A percentile compares a stretch with the other conserved stretches of the same genome.
phyloP scores from a whole-genome alignment of 495 filamentous ascomycete genomes.

The Elaphomyces granulatus region DNA sequence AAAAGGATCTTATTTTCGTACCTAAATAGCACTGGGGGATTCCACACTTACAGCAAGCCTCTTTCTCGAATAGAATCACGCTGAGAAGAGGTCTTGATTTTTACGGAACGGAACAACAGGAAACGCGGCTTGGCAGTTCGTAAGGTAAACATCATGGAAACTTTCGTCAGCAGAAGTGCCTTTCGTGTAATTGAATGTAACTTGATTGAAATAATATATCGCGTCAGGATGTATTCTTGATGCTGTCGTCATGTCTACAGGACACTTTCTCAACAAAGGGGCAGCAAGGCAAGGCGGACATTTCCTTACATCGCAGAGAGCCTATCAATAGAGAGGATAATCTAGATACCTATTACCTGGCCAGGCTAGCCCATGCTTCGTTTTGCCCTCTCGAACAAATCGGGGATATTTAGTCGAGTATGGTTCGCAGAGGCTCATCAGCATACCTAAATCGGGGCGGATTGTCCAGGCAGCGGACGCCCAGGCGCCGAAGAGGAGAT shows the following conservation, averaged over 20 bases:
- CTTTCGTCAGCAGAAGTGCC: constrained; percentile 2
- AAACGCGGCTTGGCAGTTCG: background rate
- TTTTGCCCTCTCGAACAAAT: background rate
- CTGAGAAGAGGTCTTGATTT: too few species aligned
- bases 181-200: too few species aligned
- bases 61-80: constrained; percentile 2
- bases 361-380: background rate
- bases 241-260: too few species aligned
- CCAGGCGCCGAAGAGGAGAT: constrained; percentile 2
- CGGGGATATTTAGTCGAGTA: background rate
- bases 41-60: constrained; percentile 4
- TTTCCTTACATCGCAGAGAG: too few species aligned
- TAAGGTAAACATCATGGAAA: constrained; percentile 1
- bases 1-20: too few species aligned
- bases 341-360: constrained; percentile 4
- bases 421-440: background rate
- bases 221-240: too few species aligned
- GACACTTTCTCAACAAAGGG: too few species aligned
- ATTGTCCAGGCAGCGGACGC: constrained; percentile 1
- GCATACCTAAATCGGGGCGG: too few species aligned
- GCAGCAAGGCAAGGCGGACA: too few species aligned
- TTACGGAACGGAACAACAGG: background rate
- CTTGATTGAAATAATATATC: too few species aligned
- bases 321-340: too few species aligned
- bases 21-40: constrained; percentile 1